These are phyloP conservation scores for Blastobotrys robertii DNA, from an alignment of 805 yeast genomes.

Conservation along the genomic window DNA sequence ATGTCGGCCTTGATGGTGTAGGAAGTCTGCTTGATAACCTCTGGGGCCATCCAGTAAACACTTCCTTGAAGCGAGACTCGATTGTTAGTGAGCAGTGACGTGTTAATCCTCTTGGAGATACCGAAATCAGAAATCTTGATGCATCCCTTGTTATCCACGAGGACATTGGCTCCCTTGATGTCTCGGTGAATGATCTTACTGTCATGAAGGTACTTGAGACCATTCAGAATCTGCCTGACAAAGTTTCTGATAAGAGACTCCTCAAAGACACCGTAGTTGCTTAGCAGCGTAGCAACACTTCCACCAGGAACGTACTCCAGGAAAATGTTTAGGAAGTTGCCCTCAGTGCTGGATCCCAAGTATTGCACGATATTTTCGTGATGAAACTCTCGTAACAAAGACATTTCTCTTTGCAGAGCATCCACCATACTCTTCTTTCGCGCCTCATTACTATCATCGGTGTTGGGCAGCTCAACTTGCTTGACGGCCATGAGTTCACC, in stretches of 20 bases:
- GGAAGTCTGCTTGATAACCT: conserved; percentile 87
- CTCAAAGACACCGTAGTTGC: conserved; percentile 69
- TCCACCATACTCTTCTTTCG: conserved; percentile 53
- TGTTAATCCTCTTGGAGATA: conserved; percentile 59
- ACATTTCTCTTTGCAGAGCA: conserved; percentile 72
- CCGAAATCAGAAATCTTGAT: conserved; percentile 86
- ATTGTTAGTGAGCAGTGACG: conserved; percentile 37
- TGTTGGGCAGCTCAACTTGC: conserved; percentile 65
- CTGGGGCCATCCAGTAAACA: conserved; percentile 99
- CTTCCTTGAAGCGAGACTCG: conserved; percentile 90
- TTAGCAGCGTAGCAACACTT: conserved; percentile 58
- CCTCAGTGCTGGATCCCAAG: conserved; percentile 76
- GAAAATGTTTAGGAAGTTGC: conserved; percentile 66
- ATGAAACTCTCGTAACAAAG: conserved; percentile 61
- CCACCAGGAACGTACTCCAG: conserved; percentile 68
- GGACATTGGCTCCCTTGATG: conserved; percentile 79
- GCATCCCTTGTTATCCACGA: conserved; percentile 69
- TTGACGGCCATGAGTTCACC: conserved; percentile 98
- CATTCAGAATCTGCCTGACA: conserved; percentile 65
- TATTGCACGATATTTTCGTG: conserved; percentile 92
- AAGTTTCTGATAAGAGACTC: conserved; percentile 66
- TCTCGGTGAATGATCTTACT: conserved; percentile 76
- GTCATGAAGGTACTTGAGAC: conserved; percentile 64
- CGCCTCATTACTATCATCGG: conserved; percentile 24
- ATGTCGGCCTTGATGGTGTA: conserved; percentile 91